Evolutionary conservation across 1,284 basidiomycete species (phyloP).

Genomic region (Irpex rosettiformis): DNA sequence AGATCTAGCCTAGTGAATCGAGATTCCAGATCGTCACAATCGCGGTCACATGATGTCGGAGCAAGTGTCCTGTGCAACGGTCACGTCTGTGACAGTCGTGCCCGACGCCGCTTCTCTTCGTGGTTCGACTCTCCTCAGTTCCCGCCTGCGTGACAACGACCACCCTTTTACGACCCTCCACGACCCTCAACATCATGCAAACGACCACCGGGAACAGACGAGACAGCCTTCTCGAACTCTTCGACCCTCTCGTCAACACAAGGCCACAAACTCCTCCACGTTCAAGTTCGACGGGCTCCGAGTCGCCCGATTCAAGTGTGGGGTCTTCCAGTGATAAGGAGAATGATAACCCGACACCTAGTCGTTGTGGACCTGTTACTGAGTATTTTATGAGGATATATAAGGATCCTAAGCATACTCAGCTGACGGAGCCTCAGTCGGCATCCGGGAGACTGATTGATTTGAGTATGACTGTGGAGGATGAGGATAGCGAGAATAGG

Average conservation of each 20-base stretch:
- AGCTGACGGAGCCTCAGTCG: constrained; percentile 16
- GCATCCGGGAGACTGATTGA: constrained; percentile 55
- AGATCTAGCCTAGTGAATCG: no score
- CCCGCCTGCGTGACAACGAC: neutral
- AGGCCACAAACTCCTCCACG: constrained; percentile 15
- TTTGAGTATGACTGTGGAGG: constrained; percentile 32
- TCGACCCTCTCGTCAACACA: constrained; percentile 16
- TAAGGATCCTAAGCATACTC: constrained; percentile 25
- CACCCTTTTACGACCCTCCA: neutral
- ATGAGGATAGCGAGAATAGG: constrained; percentile 19
- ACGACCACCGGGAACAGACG: neutral
- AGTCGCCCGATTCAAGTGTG: constrained; percentile 10
- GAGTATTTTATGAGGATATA: constrained; percentile 47
- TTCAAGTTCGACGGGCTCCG: constrained; percentile 6
- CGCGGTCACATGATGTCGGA: constrained; percentile 1
- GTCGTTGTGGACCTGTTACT: constrained; percentile 32
- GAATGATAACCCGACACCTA: constrained; percentile 40
- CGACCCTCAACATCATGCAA: neutral
- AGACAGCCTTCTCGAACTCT: constrained; percentile 16
- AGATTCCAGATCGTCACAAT: neutral
- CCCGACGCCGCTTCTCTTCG: neutral
- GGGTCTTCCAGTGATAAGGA: constrained; percentile 47
- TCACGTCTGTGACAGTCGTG: neutral
- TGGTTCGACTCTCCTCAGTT: neutral
- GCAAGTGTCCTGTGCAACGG: neutral